Evolutionary conservation across 768 basidiomycete genomes (phyloP), one percentile per base, ranked within the genome.

Genomic region (Panaeolus papilionaceus): DNA sequence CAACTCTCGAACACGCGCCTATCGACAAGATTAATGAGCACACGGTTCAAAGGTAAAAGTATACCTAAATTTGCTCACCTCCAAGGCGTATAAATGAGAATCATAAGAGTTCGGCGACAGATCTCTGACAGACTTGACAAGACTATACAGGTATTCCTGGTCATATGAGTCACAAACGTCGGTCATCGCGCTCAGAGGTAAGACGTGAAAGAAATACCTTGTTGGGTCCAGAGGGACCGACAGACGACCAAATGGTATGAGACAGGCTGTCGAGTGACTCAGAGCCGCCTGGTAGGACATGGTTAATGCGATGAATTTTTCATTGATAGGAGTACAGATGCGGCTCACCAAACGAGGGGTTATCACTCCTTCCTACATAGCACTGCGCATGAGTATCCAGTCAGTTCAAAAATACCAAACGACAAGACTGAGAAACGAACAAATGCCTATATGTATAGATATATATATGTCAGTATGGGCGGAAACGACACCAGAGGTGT

Each of bases 171-270:
- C 9, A 2, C 64, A 4, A 37, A 26, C 7, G 10, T 45, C 20
- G 11, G 16, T 42, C 23, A n/a, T 47, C 14, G 38, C 1, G 33
- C 33, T 33, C 1, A 33, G 33, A 3, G 33, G 33, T 33, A 33
- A 3, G 33, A 33, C 2, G 18, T 16, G 23, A n/a, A 47, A 45
- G 39, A 38, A 12, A 44, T 61, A 92, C 95, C 83, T 95, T 96
- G 81, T 99, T 99, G 2, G 81, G 86, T 0, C 96, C 96, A 0
- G 96, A 98, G 0, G 96, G 95, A 0, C 96, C 96, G 0, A 88
- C 84, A 0, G 92, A 89, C 28, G 78, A 77, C 85, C 89, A 91
- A 62, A 99, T 97, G 3, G 82, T 82, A 38, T 84, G 73, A 0
- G 94, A 89, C 4, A 96, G 86, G 2, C 71, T 66, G 44, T 89